phyloP scores from a whole-genome alignment of 371 early-diverging fungal species.

The Mortierella sp. region DNA sequence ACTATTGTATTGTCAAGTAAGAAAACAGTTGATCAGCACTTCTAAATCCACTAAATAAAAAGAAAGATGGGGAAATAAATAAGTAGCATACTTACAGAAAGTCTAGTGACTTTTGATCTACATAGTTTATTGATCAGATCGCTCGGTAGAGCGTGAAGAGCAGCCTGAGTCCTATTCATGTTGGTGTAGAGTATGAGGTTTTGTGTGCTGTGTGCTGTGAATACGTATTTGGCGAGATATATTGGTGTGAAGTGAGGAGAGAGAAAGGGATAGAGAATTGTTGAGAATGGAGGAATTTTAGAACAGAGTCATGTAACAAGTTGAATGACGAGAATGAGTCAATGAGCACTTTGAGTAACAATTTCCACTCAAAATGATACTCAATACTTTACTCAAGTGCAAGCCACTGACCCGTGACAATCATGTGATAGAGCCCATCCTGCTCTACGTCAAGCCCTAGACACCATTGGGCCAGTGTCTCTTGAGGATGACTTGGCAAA shows the following conservation, averaged over 20 bases:
- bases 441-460: no score
- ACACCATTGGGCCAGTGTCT: no score
- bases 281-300: no score
- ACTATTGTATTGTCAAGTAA: conserved; percentile 8
- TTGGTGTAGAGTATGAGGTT: not conserved
- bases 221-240: not conserved
- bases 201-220: not conserved
- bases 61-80: not conserved
- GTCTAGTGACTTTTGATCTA: conserved; percentile 48
- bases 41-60: not conserved
- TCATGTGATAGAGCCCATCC: no score
- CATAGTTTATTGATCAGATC: conserved; percentile 53
- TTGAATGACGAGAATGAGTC: no score
- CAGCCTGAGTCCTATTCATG: conserved; percentile 52
- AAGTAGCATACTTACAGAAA: conserved; percentile 34
- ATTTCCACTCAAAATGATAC: no score
- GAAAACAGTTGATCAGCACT: no score
- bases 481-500: no score
- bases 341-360: no score
- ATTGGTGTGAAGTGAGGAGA: not conserved
- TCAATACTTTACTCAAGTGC: no score
- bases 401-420: no score
- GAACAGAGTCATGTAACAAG: no score
- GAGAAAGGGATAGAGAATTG: not conserved
- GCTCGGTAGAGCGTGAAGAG: conserved; percentile 48